Evolutionary conservation across 352 stramenopile genomes (phyloP).

Genomic region (Poterioochromonas sp.): DNA sequence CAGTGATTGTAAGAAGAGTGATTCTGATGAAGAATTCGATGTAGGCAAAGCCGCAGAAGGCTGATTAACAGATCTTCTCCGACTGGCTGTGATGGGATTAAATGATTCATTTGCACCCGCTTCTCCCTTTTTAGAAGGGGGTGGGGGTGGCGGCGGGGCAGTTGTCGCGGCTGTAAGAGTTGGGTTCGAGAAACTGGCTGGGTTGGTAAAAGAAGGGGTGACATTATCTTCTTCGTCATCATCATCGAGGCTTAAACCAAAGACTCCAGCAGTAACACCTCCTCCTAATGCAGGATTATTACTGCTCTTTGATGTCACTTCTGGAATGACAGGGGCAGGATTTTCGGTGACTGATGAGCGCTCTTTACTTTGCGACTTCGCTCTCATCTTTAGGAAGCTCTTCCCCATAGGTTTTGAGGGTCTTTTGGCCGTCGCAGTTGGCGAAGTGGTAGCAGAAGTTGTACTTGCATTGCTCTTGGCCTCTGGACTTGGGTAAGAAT

Average conservation of each 20-base stretch:
- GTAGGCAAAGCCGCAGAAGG: not conserved
- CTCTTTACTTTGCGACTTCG: not conserved
- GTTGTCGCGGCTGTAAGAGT: not conserved
- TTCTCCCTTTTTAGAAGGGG: not conserved
- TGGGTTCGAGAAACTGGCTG: not conserved
- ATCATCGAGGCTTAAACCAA: not conserved
- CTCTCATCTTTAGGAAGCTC: not conserved
- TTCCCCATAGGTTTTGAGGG: not conserved
- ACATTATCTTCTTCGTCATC: not conserved
- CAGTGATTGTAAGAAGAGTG: no score
- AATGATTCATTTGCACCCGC: not conserved
- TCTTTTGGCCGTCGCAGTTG: not conserved
- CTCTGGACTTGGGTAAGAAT: not conserved
- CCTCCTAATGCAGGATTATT: not conserved
- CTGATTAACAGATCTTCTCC: not conserved
- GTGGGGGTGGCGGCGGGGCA: not conserved
- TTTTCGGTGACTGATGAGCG: not conserved
- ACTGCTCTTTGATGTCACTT: not conserved
- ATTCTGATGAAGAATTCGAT: no score
- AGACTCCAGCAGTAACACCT: not conserved
- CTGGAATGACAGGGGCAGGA: not conserved
- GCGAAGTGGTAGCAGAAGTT: not conserved
- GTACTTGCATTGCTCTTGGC: no score
- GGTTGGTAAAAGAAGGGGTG: not conserved
- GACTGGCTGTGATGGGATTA: not conserved